phyloP scores from a whole-genome alignment of 169 alveolate species.

The Plasmodium ovale region DNA sequence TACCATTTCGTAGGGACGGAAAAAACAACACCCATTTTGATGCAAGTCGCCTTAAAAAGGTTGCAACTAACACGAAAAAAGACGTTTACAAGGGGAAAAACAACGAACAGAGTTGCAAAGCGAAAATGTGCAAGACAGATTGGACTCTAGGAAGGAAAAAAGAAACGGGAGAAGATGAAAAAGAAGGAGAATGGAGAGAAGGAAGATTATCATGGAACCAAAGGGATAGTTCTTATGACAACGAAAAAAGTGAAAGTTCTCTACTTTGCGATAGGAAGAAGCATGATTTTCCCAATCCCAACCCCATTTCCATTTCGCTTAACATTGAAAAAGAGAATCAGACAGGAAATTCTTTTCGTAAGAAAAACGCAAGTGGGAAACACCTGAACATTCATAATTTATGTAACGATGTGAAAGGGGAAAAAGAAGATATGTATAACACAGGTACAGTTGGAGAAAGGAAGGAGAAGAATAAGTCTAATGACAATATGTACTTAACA shows the following conservation, averaged over 20 bases:
- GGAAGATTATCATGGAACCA: no score
- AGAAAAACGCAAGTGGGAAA: no score
- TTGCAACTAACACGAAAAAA: slow-evolving; percentile 39
- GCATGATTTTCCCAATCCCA: no score
- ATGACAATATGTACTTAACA: slow-evolving; percentile 1
- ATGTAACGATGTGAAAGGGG: background rate
- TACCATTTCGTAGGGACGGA: background rate
- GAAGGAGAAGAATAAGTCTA: background rate
- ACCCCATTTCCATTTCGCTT: no score
- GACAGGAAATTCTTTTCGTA: no score
- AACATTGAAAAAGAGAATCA: no score
- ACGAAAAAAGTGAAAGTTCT: no score
- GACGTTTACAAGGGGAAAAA: slow-evolving; percentile 16
- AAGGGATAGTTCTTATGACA: no score
- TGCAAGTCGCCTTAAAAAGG: background rate
- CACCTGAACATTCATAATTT: background rate
- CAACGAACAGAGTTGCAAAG: background rate
- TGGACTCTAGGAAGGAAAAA: background rate
- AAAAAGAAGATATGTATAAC: background rate
- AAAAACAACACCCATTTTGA: background rate
- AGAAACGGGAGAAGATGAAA: background rate
- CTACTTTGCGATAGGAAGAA: no score
- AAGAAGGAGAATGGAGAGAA: background rate
- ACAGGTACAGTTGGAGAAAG: background rate
- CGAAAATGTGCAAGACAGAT: background rate